Conservation (phyloP, 192 early-diverging fungal genomes). For the Linnemannia zychae region DNA sequence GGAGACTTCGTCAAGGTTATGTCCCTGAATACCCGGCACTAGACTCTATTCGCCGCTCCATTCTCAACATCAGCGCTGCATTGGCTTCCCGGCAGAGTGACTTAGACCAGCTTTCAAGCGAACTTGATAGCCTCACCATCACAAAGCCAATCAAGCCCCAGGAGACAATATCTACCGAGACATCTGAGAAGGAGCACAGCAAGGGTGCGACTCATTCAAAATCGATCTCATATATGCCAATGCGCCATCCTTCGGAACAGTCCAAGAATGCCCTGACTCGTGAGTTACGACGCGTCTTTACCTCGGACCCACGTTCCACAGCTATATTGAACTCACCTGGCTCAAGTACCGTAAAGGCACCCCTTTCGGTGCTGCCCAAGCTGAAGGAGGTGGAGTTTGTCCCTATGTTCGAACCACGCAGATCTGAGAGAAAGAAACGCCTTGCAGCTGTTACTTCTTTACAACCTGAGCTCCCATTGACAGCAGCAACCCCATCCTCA, state of each 20-base stretch:
- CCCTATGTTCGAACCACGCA: slow-evolving; percentile 36
- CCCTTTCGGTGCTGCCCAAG: slow-evolving; percentile 32
- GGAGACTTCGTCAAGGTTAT: slow-evolving; percentile 31
- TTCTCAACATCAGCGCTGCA: slow-evolving; percentile 56
- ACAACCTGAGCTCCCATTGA: background rate
- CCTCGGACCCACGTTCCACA: background rate
- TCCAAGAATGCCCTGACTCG: slow-evolving; percentile 30
- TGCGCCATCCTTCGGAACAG: slow-evolving; percentile 1
- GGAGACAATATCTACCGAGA: background rate
- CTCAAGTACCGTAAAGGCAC: background rate
- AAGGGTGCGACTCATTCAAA: slow-evolving; percentile 2
- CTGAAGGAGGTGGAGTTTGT: slow-evolving; percentile 25
- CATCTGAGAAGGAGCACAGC: background rate
- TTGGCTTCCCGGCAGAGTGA: slow-evolving; percentile 60
- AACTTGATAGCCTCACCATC: slow-evolving; percentile 36
- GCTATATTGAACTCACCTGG: slow-evolving; percentile 7
- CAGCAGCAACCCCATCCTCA: slow-evolving; percentile 7
- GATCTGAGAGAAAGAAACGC: slow-evolving; percentile 40
- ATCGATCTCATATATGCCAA: background rate
- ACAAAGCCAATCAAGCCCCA: slow-evolving; percentile 4
- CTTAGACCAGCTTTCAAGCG: slow-evolving; percentile 55
- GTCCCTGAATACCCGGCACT: slow-evolving; percentile 48
- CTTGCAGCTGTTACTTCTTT: slow-evolving; percentile 20
- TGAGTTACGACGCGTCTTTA: slow-evolving; percentile 27
- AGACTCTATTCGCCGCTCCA: slow-evolving; percentile 62